phyloP scores from a whole-genome alignment of 441 rosid species.

The Isatis lusitanica region DNA sequence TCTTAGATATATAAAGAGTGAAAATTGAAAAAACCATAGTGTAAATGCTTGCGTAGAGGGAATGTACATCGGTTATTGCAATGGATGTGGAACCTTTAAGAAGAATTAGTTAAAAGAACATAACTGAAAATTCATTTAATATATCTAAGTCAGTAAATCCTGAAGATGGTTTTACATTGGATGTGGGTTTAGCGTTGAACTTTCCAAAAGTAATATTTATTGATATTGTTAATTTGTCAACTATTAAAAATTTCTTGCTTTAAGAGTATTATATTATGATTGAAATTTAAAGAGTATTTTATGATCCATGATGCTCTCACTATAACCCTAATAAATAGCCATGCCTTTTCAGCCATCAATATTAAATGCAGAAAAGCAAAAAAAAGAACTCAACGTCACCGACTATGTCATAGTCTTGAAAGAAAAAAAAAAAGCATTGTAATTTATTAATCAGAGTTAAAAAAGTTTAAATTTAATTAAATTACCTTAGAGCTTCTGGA shows the following conservation, averaged over 20 bases:
- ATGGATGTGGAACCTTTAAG: background rate
- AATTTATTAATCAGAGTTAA: background rate
- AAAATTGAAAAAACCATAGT: background rate
- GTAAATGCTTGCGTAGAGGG: slow-evolving; percentile 1
- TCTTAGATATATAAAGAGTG: background rate
- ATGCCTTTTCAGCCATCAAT: slow-evolving; percentile 32
- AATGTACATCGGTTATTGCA: slow-evolving; percentile 24
- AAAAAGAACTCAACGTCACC: slow-evolving; percentile 30
- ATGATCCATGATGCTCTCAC: slow-evolving; percentile 26
- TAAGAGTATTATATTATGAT: slow-evolving; percentile 20
- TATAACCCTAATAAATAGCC: slow-evolving; percentile 28
- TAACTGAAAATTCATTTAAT: background rate
- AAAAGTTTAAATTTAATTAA: background rate
- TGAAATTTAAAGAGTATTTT: slow-evolving; percentile 34
- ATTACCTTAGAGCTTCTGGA: slow-evolving; percentile 40
- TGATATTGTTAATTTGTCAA: slow-evolving; percentile 6
- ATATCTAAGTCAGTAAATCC: slow-evolving; percentile 29
- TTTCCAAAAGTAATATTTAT: slow-evolving; percentile 26
- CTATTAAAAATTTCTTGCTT: slow-evolving; percentile 3
- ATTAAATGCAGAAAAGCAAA: slow-evolving; percentile 24
- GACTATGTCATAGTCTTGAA: slow-evolving; percentile 19
- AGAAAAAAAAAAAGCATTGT: background rate
- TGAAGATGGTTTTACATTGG: slow-evolving; percentile 27
- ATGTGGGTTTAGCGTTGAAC: slow-evolving; percentile 25
- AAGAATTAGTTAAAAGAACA: background rate